Evolutionary conservation across 108 stramenopile genomes (phyloP).

Genomic region (Stephanodiscus triporus): DNA sequence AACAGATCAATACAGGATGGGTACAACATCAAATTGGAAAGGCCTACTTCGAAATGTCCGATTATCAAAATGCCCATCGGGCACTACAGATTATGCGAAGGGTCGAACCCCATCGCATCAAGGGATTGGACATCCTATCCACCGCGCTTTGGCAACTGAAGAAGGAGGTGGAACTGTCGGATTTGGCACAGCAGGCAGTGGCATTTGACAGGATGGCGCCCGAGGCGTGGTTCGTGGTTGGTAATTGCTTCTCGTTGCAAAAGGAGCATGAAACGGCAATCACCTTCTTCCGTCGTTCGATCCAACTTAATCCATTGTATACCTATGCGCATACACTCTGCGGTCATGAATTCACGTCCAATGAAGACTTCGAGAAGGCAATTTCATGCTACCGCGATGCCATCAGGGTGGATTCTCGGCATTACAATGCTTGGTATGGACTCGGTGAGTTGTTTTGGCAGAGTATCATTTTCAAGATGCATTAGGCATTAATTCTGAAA

Average conservation of each 20-base stretch:
- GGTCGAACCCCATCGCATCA: conserved; percentile 90
- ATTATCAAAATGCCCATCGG: conserved; percentile 87
- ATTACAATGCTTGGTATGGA: conserved; percentile 96
- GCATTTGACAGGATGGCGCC: conserved; percentile 87
- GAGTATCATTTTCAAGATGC: conserved; percentile 96
- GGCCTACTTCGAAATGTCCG: conserved; percentile 94
- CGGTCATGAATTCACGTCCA: conserved; percentile 96
- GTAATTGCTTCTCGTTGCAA: conserved; percentile 97
- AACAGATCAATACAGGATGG: conserved; percentile 92
- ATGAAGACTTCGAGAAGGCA: conserved; percentile 97
- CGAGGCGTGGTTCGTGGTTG: conserved; percentile 96
- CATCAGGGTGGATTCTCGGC: conserved; percentile 84
- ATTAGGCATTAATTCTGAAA: conserved; percentile 84
- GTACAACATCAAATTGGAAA: conserved; percentile 91
- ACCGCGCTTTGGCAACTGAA: conserved; percentile 96
- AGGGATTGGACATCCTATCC: conserved; percentile 90
- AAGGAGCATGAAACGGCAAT: conserved; percentile 97
- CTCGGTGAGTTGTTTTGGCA: conserved; percentile 54
- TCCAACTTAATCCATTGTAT: conserved; percentile 89
- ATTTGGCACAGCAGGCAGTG: conserved; percentile 90
- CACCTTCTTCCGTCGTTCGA: conserved; percentile 90
- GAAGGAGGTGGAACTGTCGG: conserved; percentile 93
- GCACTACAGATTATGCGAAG: conserved; percentile 85
- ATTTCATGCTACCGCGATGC: conserved; percentile 91
- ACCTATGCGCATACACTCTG: conserved; percentile 96